Evolutionary conservation across 2,329 filamentous ascomycete genomes (phyloP), one percentile per base, ranked within the genome.

Genomic region (Penicillium sp.): DNA sequence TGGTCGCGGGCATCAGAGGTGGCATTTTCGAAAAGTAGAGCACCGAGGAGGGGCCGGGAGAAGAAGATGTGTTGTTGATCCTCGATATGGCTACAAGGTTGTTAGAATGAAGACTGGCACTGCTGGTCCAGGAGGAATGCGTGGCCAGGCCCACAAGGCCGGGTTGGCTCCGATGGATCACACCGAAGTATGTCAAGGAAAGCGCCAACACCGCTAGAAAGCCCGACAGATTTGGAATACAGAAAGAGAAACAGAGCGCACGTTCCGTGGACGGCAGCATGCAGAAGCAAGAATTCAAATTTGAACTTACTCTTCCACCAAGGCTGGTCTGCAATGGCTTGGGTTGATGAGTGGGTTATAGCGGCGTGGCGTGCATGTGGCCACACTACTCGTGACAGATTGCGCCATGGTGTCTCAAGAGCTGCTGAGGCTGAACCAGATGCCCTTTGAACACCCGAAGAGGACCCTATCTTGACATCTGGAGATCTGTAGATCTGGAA

Each of bases 1-100:
- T 88, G 86, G 67, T 89, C 86, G 60, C 86, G 79, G 5, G 87
- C 87, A 71, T 90, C 88, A 25, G 85, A 88, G 60, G 86, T 81
- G 54, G 79, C 79, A 67, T 90, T 90, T 60, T 88, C 85, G 73
- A 90, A 89, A 38, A 90, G 78, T 4, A 90, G 77, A 0, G 86
- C 81, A 20, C 84, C 84, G 20, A 85, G 76, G 22, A 86, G 72
- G 1, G 86, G 86, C 0, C 78, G 76, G 42, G 83, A 79, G 61
- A 79, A 75, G 69, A 88, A 86, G 43, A 83, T 70, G 59, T 78
- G 76, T 5, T 62, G 63, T 63, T 70, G 63, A 48, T 70, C 68
- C 66, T 71, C 63, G 60, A 71, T 38, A 58, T 75, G 67, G 25
- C 74, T 73, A 64, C 22, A 42, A 20, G 38, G 11, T 6, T 14